Percentiles rank a stretch among this genome's conserved stretches.
phyloP scores from a whole-genome alignment of 345 rosid species.

The Raphanus raphanistrum region DNA sequence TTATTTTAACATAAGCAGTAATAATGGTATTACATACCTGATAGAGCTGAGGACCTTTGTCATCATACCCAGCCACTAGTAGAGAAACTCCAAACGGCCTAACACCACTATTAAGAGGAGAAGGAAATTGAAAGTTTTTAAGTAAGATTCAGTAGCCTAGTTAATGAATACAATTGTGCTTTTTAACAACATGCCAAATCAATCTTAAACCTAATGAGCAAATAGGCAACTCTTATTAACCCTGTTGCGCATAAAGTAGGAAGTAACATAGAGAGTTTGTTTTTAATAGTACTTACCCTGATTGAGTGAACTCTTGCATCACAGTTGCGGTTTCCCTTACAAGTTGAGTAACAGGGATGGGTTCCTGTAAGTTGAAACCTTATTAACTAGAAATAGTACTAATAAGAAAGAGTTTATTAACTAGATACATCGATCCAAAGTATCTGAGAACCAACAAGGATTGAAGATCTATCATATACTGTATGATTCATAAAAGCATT shows the following conservation, averaged over 20 bases:
- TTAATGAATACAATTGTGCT: not conserved
- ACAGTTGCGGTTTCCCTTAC: slow-evolving; percentile 98
- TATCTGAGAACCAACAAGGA: slow-evolving; percentile 11
- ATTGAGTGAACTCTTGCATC: slow-evolving; percentile 98
- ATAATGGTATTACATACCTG: slow-evolving; percentile 54
- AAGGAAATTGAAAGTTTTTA: not conserved
- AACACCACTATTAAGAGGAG: slow-evolving; percentile 58
- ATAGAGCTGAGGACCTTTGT: slow-evolving; percentile 91
- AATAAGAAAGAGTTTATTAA: not conserved
- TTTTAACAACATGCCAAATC: not conserved
- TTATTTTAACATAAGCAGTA: not conserved
- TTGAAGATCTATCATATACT: not conserved
- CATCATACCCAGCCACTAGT: slow-evolving; percentile 92
- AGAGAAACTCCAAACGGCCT: slow-evolving; percentile 97
- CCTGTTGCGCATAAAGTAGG: not conserved
- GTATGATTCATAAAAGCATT: too few relatives aligned
- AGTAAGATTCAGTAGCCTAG: slow-evolving; percentile 9
- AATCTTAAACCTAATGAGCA: not conserved
- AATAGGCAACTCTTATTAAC: too few relatives aligned
- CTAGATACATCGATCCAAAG: not conserved
- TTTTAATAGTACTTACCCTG: slow-evolving; percentile 59
- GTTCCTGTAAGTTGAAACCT: slow-evolving; percentile 54
- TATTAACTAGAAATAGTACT: not conserved
- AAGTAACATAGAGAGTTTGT: not conserved
- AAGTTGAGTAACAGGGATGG: slow-evolving; percentile 93